Conservation (phyloP, 352 stramenopile species). For the Pythium periplocum region DNA sequence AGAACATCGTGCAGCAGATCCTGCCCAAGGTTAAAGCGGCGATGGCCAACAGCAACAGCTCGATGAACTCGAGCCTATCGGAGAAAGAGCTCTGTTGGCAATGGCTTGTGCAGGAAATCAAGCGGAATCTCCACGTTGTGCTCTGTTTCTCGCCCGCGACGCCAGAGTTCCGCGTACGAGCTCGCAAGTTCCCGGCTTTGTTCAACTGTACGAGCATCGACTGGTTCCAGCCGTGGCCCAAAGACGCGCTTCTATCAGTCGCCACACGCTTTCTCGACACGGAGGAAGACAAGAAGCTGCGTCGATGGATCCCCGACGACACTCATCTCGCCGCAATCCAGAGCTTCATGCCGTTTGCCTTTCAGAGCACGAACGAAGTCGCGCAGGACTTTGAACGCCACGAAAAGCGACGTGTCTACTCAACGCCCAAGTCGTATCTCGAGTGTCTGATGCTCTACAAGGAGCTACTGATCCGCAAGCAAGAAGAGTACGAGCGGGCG, state of each 20-base stretch:
- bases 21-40: slow-evolving; percentile 78
- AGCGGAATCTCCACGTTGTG: slow-evolving; percentile 92
- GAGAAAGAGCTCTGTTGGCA: slow-evolving; percentile 93
- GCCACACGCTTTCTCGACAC: slow-evolving; percentile 73
- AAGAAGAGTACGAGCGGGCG: slow-evolving; percentile 43
- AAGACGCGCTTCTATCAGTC: slow-evolving; percentile 89
- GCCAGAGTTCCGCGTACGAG: slow-evolving; percentile 80
- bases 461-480: slow-evolving; percentile 66
- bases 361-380: slow-evolving; percentile 87
- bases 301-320: slow-evolving; percentile 22
- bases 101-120: slow-evolving; percentile 89
- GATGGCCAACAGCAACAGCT: slow-evolving; percentile 13
- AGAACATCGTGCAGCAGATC: slow-evolving; percentile 87
- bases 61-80: slow-evolving; percentile 7
- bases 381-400: slow-evolving; percentile 69
- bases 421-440: slow-evolving; percentile 91
- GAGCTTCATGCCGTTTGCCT: slow-evolving; percentile 91
- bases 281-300: slow-evolving; percentile 20
- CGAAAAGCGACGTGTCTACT: slow-evolving; percentile 89
- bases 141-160: slow-evolving; percentile 93
- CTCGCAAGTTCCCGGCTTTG: slow-evolving; percentile 91
- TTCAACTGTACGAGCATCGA: slow-evolving; percentile 94
- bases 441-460: slow-evolving; percentile 89
- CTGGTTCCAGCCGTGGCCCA: slow-evolving; percentile 92
- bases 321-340: slow-evolving; percentile 74